Base-by-base conservation (phyloP, 352 stramenopile genomes). In the Halophytophthora batemanensis region DNA sequence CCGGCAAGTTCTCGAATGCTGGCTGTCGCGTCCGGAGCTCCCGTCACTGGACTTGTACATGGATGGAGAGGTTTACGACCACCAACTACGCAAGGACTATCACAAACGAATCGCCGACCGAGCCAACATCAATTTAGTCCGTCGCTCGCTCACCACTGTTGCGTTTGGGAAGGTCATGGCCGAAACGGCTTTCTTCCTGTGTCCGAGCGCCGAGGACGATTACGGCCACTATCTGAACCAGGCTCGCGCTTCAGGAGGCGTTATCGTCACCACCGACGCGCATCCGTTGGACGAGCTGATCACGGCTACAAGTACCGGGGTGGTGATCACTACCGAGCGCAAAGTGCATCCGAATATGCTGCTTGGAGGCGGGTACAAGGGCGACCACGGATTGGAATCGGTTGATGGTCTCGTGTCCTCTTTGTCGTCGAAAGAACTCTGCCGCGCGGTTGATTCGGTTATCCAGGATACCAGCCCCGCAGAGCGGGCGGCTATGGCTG, bases 221-320 rank as follows among this genome's bases (percentile, higher is more conserved):
- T 87, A 79, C 40, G 77, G 75, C 11, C 76, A 87, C 62, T 87
- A 87, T 53, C 73, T 87, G 56, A 87, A 87, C 53, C 76, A 87
- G 25, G 73, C 73, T 25, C 68, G 72, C 8, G 76, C 76, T 15
- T 59, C 70, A 0, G 71, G 76, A 6, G 76, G 61, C 8, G 53
- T 84, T 11, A 71, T 87, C 31, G 39, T 87, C 41, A 76, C 73
- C 2, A 74, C 76, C 1, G 59, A 87, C 42, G 34, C 74, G 34
- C 58, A 69, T 29, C 76, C 76, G 4, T 82, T 87, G 73, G 84
- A 81, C 45, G 76, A 87, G 36, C 44, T 86, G 29, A 57, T 87
- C 17, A 28, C 41, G 48, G 62, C 61, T 15, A 53, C 69, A 15
- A 68, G 61, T n/a, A 75, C 67, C 31, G 71, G 76, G 18, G 50